Evolutionary conservation across 305 asterid species (phyloP).

Genomic region (Fraxinus albicans): DNA sequence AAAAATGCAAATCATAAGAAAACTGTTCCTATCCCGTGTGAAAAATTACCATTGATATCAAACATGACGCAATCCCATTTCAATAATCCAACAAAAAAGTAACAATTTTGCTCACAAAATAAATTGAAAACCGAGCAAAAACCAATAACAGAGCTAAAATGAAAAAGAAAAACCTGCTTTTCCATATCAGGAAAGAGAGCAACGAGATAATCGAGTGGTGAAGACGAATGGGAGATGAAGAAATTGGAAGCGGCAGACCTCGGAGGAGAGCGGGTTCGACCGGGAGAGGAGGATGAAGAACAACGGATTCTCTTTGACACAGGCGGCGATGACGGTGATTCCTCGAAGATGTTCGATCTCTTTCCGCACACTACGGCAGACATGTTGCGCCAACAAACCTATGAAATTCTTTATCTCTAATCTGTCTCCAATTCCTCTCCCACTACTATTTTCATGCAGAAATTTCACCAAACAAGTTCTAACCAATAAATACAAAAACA

Average conservation of each 20-base stretch:
- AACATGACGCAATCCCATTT: neutral
- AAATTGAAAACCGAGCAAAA: neutral
- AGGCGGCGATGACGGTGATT: slow-evolving; percentile 85
- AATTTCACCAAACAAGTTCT: neutral
- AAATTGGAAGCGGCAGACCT: slow-evolving; percentile 38
- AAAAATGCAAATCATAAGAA: neutral
- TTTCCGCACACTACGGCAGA: slow-evolving; percentile 99
- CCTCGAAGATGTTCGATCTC: slow-evolving; percentile 96
- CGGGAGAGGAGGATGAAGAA: slow-evolving; percentile 63
- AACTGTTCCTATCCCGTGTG: neutral
- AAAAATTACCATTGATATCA: neutral
- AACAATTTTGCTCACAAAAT: neutral
- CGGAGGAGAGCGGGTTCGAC: slow-evolving; percentile 63
- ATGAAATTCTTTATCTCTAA: slow-evolving; percentile 29
- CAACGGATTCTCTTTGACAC: slow-evolving; percentile 82
- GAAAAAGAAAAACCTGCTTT: slow-evolving; percentile 56
- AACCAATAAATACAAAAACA: neutral
- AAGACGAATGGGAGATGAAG: slow-evolving; percentile 30
- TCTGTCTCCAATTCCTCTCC: slow-evolving; percentile 40
- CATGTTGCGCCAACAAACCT: slow-evolving; percentile 64
- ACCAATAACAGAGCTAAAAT: neutral
- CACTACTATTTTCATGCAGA: slow-evolving; percentile 22
- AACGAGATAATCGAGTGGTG: slow-evolving; percentile 60
- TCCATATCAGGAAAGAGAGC: slow-evolving; percentile 91
- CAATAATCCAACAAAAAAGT: neutral